phyloP scores from a whole-genome alignment of 2,329 filamentous ascomycete species.

The Waltergamsia citrina region DNA sequence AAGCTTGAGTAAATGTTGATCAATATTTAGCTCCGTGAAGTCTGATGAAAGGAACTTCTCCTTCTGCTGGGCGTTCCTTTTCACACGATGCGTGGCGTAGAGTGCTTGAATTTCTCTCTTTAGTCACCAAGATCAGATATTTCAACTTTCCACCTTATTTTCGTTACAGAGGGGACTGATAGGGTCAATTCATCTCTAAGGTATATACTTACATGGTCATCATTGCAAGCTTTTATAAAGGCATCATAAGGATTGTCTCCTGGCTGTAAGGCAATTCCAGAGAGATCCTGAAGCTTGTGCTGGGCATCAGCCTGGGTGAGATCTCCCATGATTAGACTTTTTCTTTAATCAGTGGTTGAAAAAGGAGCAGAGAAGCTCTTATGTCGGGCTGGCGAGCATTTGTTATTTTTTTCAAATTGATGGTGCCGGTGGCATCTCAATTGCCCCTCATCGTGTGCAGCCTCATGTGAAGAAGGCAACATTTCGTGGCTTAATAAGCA shows the following conservation, averaged over 20 bases:
- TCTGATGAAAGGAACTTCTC: slow-evolving; percentile 59
- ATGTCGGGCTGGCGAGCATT: too few species aligned
- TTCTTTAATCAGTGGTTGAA: too few species aligned
- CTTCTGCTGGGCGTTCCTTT: slow-evolving; percentile 67
- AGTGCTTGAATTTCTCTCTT: slow-evolving; percentile 59
- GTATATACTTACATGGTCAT: slow-evolving; percentile 50
- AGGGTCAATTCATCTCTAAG: too few species aligned
- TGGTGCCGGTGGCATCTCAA: background rate
- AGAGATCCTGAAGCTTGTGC: slow-evolving; percentile 46
- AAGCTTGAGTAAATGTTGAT: slow-evolving; percentile 65
- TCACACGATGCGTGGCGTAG: slow-evolving; percentile 66
- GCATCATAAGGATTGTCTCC: slow-evolving; percentile 69
- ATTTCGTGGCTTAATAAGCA: too few species aligned
- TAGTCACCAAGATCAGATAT: background rate
- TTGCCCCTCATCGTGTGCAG: too few species aligned
- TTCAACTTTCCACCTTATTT: too few species aligned
- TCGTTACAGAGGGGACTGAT: too few species aligned
- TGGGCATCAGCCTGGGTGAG: slow-evolving; percentile 22
- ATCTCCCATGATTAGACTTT: too few species aligned
- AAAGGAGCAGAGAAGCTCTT: too few species aligned
- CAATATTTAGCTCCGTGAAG: slow-evolving; percentile 64
- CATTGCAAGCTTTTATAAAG: slow-evolving; percentile 57
- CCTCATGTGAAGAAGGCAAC: too few species aligned
- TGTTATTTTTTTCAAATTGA: background rate
- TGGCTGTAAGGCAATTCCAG: slow-evolving; percentile 35